A percentile compares a stretch with the other conserved stretches of the same genome.
These are phyloP conservation scores for Pachysandra terminalis DNA, from an alignment of 164 flowering plant genomes.

Conservation along the genomic window DNA sequence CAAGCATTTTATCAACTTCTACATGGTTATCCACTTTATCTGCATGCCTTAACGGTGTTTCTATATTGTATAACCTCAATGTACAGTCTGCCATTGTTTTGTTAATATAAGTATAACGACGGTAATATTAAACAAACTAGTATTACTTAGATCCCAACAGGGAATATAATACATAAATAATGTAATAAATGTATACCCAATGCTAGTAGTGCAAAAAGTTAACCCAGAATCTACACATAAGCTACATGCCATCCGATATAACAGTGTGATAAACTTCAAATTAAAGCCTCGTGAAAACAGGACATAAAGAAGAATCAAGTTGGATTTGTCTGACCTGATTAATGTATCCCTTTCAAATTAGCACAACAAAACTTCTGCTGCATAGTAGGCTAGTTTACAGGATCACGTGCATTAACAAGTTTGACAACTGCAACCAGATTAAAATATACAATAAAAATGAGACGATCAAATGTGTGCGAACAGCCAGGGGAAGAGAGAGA, in stretches of 20 bases:
- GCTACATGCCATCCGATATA: not conserved
- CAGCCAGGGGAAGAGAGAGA: not conserved
- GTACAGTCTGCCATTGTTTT: not conserved
- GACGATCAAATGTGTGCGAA: not conserved
- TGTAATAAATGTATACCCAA: not conserved
- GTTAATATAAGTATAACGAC: not conserved
- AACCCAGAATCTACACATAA: not conserved
- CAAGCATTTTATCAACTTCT: too few species aligned
- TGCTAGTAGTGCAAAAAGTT: not conserved
- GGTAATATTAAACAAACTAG: not conserved
- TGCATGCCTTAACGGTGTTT: too few species aligned
- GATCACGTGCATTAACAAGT: not conserved
- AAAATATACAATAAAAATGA: not conserved
- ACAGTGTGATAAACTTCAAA: not conserved
- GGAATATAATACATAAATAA: not conserved
- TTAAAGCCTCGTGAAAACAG: not conserved
- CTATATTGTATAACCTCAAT: too few species aligned
- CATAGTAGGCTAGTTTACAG: not conserved
- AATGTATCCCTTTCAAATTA: not conserved
- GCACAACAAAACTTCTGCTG: conserved; percentile 1
- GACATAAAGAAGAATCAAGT: not conserved
- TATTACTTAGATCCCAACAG: not conserved
- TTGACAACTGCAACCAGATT: conserved; percentile 6
- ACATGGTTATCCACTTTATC: too few species aligned
- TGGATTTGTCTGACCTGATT: conserved; percentile 15